phyloP scores from a whole-genome alignment of 2,329 filamentous ascomycete species.

The Diaporthe vaccinii region DNA sequence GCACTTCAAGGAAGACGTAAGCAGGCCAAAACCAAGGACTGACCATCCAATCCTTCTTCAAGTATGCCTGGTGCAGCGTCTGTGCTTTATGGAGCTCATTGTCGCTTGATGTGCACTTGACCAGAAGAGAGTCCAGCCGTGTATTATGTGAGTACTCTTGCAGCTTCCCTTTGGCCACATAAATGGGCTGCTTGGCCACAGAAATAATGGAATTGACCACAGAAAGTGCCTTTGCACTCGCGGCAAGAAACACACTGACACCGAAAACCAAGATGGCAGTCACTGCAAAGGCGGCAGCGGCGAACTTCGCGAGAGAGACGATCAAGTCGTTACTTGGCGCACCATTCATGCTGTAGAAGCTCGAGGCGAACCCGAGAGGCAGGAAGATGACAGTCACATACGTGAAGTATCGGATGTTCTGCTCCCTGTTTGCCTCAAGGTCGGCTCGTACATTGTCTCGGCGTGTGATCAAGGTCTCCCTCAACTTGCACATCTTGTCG shows the following conservation, averaged over 20 bases:
- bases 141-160: background rate
- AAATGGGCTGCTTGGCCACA: background rate
- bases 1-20: conserved; percentile 27
- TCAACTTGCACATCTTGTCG: conserved; percentile 18
- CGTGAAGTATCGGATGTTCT: conserved; percentile 51
- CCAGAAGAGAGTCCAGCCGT: background rate
- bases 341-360: conserved; percentile 51
- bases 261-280: conserved; percentile 5
- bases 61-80: background rate
- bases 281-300: conserved; percentile 22
- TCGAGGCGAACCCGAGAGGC: conserved; percentile 49
- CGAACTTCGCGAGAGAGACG: conserved; percentile 40
- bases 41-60: background rate
- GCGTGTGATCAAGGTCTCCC: background rate
- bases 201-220: background rate
- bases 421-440: conserved; percentile 40
- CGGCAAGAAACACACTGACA: background rate
- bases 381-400: conserved; percentile 53
- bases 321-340: conserved; percentile 42
- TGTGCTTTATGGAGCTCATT: background rate
- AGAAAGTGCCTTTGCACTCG: background rate
- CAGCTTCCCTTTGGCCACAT: background rate
- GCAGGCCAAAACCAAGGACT: background rate
- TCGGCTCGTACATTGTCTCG: conserved; percentile 40
- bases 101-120: background rate